A percentile compares a stretch with the other conserved stretches of the same genome.
These are phyloP conservation scores for Neoboletus magnificus DNA, from an alignment of 768 basidiomycete species.

Conservation along the genomic window DNA sequence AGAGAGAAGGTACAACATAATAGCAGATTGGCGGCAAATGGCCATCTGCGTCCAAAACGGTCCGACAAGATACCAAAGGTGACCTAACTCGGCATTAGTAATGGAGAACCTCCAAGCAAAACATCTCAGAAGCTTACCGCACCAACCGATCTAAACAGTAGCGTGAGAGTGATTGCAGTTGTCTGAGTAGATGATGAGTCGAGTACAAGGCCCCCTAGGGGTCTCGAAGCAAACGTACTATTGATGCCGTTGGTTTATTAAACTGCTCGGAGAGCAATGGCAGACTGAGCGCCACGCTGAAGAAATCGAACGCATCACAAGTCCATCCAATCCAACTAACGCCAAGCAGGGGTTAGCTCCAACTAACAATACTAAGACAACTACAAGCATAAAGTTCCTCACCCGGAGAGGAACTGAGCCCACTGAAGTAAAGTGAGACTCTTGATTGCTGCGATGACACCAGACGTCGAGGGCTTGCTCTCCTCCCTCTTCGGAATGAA, in stretches of 20 bases:
- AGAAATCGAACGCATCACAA: conserved; percentile 85
- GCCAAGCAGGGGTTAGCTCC: not conserved
- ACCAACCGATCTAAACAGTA: conserved; percentile 81
- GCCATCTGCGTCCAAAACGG: conserved; percentile 92
- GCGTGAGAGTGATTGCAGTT: conserved; percentile 84
- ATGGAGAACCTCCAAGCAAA: not conserved
- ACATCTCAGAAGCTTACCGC: conserved; percentile 41
- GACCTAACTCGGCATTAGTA: conserved; percentile 30
- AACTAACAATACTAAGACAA: not conserved
- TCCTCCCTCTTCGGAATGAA: conserved; percentile 49
- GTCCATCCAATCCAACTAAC: conserved; percentile 84
- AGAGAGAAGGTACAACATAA: conserved; percentile 72
- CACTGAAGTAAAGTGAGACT: conserved; percentile 52
- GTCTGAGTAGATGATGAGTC: conserved; percentile 39
- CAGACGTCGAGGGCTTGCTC: conserved; percentile 28
- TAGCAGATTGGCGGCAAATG: conserved; percentile 72
- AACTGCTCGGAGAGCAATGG: conserved; percentile 50
- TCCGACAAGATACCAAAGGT: conserved; percentile 83
- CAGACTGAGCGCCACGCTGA: conserved; percentile 66
- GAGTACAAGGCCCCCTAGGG: not conserved
- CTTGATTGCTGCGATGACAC: conserved; percentile 42
- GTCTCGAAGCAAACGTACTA: conserved; percentile 35
- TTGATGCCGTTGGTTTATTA: conserved; percentile 35
- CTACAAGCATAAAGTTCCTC: not conserved
- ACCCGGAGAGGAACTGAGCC: conserved; percentile 60